These are phyloP conservation scores for Stagonosporopsis chrysanthemi DNA, from an alignment of 2,329 filamentous ascomycete species.

Conservation along the genomic window DNA sequence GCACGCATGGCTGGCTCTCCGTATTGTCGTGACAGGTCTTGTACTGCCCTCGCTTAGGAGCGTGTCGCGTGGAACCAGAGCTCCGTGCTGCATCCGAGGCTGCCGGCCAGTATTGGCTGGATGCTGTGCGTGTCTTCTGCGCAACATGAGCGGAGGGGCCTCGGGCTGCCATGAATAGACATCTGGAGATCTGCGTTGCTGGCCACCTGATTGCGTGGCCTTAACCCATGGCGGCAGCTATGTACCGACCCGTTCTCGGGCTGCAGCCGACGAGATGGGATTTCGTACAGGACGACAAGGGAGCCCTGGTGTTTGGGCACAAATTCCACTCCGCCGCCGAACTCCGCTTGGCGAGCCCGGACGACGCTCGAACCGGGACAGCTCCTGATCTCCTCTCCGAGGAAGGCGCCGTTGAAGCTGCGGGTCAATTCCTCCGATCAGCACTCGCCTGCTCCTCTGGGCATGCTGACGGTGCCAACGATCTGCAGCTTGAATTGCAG, in stretches of 20 bases:
- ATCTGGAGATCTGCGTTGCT: constrained; percentile 26
- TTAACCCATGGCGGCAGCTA: constrained; percentile 29
- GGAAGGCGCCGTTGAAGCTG: constrained; percentile 7
- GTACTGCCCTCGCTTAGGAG: constrained; percentile 28
- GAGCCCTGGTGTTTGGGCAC: constrained; percentile 5
- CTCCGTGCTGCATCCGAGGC: constrained; percentile 11
- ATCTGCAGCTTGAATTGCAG: constrained; percentile 8
- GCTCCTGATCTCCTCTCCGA: constrained; percentile 11
- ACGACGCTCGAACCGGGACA: constrained; percentile 3
- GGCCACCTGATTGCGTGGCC: constrained; percentile 33
- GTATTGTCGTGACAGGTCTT: constrained; percentile 4
- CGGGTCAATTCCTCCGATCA: not conserved
- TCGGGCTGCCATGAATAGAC: constrained; percentile 11
- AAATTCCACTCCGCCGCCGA: constrained; percentile 13
- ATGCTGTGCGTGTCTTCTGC: constrained; percentile 24
- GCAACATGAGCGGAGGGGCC: constrained; percentile 7
- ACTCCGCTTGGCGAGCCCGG: constrained; percentile 11
- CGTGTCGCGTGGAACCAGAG: constrained; percentile 21
- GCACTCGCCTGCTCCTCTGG: not conserved
- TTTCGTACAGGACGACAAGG: not conserved
- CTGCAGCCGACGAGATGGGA: constrained; percentile 29
- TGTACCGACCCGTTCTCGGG: constrained; percentile 26
- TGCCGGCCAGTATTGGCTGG: constrained; percentile 31
- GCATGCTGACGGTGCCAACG: not conserved
- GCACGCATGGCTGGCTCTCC: constrained; percentile 2